These are phyloP conservation scores for Neurospora sp. DNA, from an alignment of 495 filamentous ascomycete genomes.

Conservation along the genomic window DNA sequence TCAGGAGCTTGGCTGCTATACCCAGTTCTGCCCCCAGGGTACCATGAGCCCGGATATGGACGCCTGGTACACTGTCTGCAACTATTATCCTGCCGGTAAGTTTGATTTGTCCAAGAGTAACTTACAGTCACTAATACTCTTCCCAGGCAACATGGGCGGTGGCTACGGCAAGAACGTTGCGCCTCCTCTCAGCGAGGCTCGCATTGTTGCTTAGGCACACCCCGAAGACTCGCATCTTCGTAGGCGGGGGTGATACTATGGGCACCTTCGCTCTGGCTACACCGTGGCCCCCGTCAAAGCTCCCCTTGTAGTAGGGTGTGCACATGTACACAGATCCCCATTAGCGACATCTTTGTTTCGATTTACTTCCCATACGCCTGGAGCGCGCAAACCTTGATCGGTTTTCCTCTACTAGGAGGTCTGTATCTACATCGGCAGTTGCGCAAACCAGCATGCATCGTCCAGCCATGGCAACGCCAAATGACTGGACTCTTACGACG, in stretches of 20 bases:
- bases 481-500: background rate
- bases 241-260: background rate
- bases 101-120: slow-evolving; percentile 1
- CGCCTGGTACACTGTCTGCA: slow-evolving; percentile 70
- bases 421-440: background rate
- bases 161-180: slow-evolving; percentile 56
- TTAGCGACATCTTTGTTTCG: background rate
- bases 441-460: background rate
- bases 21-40: slow-evolving; percentile 39
- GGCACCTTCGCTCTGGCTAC: background rate
- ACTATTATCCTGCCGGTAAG: slow-evolving; percentile 66
- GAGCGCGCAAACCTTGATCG: background rate
- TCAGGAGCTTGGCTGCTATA: slow-evolving; percentile 62
- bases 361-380: background rate
- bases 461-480: background rate
- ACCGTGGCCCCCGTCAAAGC: background rate
- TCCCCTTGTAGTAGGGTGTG: slow-evolving; percentile 29
- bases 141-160: slow-evolving; percentile 55
- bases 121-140: slow-evolving; percentile 16
- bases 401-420: background rate
- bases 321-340: slow-evolving; percentile 10
- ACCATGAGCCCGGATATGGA: slow-evolving; percentile 30
- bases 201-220: slow-evolving; percentile 16
- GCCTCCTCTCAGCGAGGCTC: slow-evolving; percentile 32
- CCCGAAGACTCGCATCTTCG: background rate